Conservation (phyloP, 73 alveolate species). For the Paramecium bursaria region DNA sequence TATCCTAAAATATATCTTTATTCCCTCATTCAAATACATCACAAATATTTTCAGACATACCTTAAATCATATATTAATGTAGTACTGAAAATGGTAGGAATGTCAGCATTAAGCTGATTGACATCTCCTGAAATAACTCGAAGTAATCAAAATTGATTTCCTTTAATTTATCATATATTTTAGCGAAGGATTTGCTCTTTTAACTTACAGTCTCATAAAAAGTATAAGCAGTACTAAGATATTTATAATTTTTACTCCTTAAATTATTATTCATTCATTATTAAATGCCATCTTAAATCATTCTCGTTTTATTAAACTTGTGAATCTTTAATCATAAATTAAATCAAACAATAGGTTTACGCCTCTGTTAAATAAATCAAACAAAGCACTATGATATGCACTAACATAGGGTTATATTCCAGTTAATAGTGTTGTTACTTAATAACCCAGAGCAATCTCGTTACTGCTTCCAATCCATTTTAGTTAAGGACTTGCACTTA, state of each 20-base stretch:
- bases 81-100: slow-evolving; percentile 57
- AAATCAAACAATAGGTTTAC: slow-evolving; percentile 60
- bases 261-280: slow-evolving; percentile 60
- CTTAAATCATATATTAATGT: slow-evolving; percentile 53
- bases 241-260: slow-evolving; percentile 29
- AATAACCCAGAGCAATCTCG: slow-evolving; percentile 59
- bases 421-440: slow-evolving; percentile 57
- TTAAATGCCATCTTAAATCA: slow-evolving; percentile 66
- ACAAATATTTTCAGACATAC: not conserved
- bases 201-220: slow-evolving; percentile 61
- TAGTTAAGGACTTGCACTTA: slow-evolving; percentile 53
- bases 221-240: slow-evolving; percentile 57
- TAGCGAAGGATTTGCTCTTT: slow-evolving; percentile 58
- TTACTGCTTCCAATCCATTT: slow-evolving; percentile 67
- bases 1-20: slow-evolving; percentile 65
- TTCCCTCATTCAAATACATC: slow-evolving; percentile 66
- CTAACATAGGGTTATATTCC: slow-evolving; percentile 69
- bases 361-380: slow-evolving; percentile 63
- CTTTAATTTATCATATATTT: slow-evolving; percentile 19
- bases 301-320: slow-evolving; percentile 13
- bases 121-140: slow-evolving; percentile 62
- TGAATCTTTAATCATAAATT: slow-evolving; percentile 68
- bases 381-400: slow-evolving; percentile 31
- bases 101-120: slow-evolving; percentile 62
- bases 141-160: slow-evolving; percentile 54